Evolutionary conservation across 164 flowering plant genomes (phyloP), one percentile per base, ranked within the genome.

Genomic region (Stephania yunnanensis): DNA sequence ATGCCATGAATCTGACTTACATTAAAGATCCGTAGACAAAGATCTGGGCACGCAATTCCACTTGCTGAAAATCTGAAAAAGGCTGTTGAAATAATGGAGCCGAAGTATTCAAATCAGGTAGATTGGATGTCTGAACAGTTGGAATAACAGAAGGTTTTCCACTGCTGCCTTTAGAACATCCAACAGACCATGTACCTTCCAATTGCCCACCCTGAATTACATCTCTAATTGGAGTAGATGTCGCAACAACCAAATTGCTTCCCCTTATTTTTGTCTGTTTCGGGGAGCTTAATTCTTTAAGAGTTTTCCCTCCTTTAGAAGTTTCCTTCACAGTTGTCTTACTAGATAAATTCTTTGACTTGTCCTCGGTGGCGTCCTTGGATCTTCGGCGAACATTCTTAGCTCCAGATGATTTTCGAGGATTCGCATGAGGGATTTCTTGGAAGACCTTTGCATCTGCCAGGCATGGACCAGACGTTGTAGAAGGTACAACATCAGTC

Each of bases 1-100:
- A 52, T 36, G 31, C 42, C 22, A 10, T 46, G 13, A n/a, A 46
- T 5, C 19, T 48, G 3, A 76, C 99, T 87, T 80, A 96, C 99
- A 96, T 94, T 52, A 96, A 78, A 78, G 98, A 91, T 79, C 99
- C 99, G 87, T 96, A 96, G 68, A 96, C 99, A 88, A 92, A 89
- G 12, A 96, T 96, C 86, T 96, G 99, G 25, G 99, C 98, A 78
- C 99, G 97, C 80, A 96, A 81, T 83, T 96, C 97, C 80, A 94
- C 91, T 91, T 96, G 99, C 76, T 96, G 99, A 68, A 83, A 70
- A 82, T 91, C 98, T 15, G 95, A 87, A 72, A 94, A 89, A 77
- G 92, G 91, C 75, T 90, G 98, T 22, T 87, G 95, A 80, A 86
- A 85, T 22, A 82, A 69, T 58, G 80, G 80, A 79, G 83, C 86